Base-by-base conservation (phyloP, 2,329 filamentous ascomycete genomes). In the Xylaria sp. region DNA sequence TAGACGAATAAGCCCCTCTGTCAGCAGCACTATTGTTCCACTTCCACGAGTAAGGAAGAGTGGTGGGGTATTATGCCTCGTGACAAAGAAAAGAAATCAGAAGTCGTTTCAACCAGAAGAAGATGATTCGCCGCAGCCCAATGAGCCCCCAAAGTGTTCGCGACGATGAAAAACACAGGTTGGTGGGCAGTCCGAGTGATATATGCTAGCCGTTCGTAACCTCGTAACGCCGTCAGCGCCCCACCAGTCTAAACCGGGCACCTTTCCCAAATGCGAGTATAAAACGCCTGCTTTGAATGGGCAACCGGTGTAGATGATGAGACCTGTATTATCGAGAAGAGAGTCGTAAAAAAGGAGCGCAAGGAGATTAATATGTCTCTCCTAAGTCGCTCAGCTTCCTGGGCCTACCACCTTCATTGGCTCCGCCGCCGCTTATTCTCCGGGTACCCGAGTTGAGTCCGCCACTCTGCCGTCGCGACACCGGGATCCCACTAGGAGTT, bases 311-410 rank as follows among this genome's bases (percentile, higher is more conserved):
- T 57, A 62, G 58, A 67, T 62, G 70, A 68, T 66, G 70, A 70
- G 71, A 66, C 70, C 61, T 64, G 53, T 64, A 72, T 69, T 59
- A 69, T 71, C 68, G 65, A 72, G 67, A 59, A 69, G 69, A 70
- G 71, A 70, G 61, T 68, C 64, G 81, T 75, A 56, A 72, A 27
- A 73, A 67, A 58, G 55, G 55, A 68, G 54, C 34, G 27, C 32
- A 48, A 42, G 42, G 61, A 57, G 53, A 69, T 79, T 76, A 87
- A 71, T 86, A 88, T 8, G 85, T 87, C 81, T 88, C 85, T 64
- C 85, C 85, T 67, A 86, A 76, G 68, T 87, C 85, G 67, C 81
- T 80, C 64, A 86, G 73, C 70, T 80, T 84, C 73, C 79, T 80
- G 54, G 78, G 74, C 48, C 78, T 79, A 61, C 74, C 71, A 21